Conservation (phyloP, 805 yeast species). For the Sungouiozyma ichnusensis region DNA sequence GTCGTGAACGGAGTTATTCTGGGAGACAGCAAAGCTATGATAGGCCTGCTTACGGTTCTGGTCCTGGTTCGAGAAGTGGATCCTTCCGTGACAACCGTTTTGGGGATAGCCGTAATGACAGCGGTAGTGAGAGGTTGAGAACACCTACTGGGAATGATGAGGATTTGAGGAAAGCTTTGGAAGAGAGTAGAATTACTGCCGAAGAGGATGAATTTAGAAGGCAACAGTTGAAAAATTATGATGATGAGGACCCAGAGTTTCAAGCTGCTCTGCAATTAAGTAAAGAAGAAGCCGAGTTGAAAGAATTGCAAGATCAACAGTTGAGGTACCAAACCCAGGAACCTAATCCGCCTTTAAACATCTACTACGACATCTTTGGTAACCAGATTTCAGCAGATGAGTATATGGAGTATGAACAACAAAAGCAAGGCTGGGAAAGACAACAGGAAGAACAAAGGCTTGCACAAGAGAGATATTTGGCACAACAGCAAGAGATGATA, state of each 20-base stretch:
- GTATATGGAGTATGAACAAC: conserved; percentile 24
- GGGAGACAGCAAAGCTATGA: not conserved
- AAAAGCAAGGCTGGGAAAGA: conserved; percentile 15
- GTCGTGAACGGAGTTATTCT: conserved; percentile 15
- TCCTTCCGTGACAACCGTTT: not conserved
- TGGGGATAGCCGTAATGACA: not conserved
- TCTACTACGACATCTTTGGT: conserved; percentile 21
- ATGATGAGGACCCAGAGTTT: conserved; percentile 22
- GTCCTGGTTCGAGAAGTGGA: not conserved
- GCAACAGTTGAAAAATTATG: conserved; percentile 17
- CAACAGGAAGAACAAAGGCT: conserved; percentile 22
- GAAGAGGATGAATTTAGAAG: conserved; percentile 67
- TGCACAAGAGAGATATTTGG: conserved; percentile 17
- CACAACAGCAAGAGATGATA: conserved; percentile 27
- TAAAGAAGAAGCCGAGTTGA: conserved; percentile 26
- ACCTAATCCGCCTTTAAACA: conserved; percentile 10
- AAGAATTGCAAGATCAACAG: conserved; percentile 20
- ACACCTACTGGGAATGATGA: conserved; percentile 39
- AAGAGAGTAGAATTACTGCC: conserved; percentile 69
- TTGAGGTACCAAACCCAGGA: conserved; percentile 5
- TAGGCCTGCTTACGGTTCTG: not conserved
- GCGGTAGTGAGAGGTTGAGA: not conserved
- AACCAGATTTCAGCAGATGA: conserved; percentile 24
- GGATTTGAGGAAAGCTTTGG: conserved; percentile 71
- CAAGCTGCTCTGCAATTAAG: conserved; percentile 24